A percentile compares a stretch with the other conserved stretches of the same genome.
These are phyloP conservation scores for Trypanosomatidae sp. DNA, from an alignment of 208 protist species.

Conservation along the genomic window DNA sequence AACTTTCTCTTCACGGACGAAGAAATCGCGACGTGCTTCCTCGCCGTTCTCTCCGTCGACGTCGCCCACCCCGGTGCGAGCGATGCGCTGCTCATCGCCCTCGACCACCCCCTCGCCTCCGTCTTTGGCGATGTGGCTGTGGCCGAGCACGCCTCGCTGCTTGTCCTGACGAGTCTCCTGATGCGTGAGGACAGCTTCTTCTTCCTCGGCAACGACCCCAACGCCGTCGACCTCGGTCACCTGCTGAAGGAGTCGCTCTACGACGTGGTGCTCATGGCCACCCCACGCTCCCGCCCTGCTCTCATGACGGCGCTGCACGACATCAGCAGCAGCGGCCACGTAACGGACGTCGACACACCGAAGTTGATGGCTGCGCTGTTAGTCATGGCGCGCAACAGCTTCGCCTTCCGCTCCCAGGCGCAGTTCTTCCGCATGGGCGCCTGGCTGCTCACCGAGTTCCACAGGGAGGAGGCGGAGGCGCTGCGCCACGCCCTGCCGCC, in stretches of 20 bases:
- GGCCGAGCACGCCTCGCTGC: slow-evolving; percentile 42
- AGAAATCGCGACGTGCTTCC: slow-evolving; percentile 79
- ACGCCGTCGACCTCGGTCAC: too few relatives aligned
- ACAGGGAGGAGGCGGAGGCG: slow-evolving; percentile 54
- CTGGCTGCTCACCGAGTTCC: slow-evolving; percentile 46
- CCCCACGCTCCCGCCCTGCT: slow-evolving; percentile 29
- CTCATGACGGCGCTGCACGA: slow-evolving; percentile 41
- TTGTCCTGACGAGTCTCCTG: slow-evolving; percentile 55
- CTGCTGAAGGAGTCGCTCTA: slow-evolving; percentile 56
- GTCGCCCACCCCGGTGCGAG: slow-evolving; percentile 82
- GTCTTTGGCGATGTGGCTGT: slow-evolving; percentile 71
- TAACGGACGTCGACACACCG: slow-evolving; percentile 44
- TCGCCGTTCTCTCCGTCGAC: slow-evolving; percentile 71
- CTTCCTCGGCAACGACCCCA: too few relatives aligned
- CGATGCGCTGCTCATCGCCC: slow-evolving; percentile 60
- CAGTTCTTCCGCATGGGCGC: slow-evolving; percentile 49
- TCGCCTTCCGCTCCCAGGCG: slow-evolving; percentile 52
- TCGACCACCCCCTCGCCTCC: slow-evolving; percentile 73
- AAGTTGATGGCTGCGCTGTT: slow-evolving; percentile 55
- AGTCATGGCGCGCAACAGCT: slow-evolving; percentile 55
- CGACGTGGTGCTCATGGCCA: slow-evolving; percentile 48
- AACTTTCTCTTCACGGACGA: slow-evolving; percentile 83
- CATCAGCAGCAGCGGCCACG: slow-evolving; percentile 30
- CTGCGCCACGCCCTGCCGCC: slow-evolving; percentile 39
- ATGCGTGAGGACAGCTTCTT: slow-evolving; percentile 58